Conservation (phyloP, 768 basidiomycete genomes). For the Russula vinacea region DNA sequence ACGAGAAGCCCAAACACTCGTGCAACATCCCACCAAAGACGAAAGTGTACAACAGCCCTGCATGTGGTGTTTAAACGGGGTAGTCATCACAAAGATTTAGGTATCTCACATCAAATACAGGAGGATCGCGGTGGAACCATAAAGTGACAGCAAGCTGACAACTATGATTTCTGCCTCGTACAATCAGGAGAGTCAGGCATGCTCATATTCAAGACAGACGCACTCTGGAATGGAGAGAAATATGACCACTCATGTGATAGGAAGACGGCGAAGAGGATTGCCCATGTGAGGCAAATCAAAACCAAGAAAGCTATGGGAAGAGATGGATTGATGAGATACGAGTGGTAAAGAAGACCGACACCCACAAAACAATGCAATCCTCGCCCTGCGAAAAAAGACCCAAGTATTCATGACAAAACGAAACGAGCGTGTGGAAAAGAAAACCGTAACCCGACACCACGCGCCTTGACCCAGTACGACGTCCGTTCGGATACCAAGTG, state of each 20-base stretch:
- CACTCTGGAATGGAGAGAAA: slow-evolving; percentile 20
- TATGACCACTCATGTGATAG: slow-evolving; percentile 7
- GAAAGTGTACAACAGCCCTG: slow-evolving; percentile 23
- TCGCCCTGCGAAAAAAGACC: slow-evolving; percentile 27
- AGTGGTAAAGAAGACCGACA: background rate
- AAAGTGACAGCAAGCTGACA: background rate
- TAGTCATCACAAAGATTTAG: background rate
- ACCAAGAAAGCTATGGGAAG: slow-evolving; percentile 18
- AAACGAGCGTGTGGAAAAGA: background rate
- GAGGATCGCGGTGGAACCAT: slow-evolving; percentile 22
- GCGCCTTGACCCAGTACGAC: background rate
- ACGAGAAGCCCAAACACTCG: slow-evolving; percentile 15
- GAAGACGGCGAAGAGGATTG: slow-evolving; percentile 15
- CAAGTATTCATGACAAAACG: slow-evolving; percentile 20
- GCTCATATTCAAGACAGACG: background rate
- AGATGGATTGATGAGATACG: background rate
- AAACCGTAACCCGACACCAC: background rate
- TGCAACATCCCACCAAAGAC: slow-evolving; percentile 25
- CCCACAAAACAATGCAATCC: slow-evolving; percentile 23
- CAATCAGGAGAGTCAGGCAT: background rate
- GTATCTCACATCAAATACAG: slow-evolving; percentile 27
- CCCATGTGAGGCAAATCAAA: slow-evolving; percentile 14
- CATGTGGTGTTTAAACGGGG: background rate
- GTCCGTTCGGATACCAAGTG: slow-evolving; percentile 11
- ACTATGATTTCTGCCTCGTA: slow-evolving; percentile 11